Conservation (phyloP, 2,329 filamentous ascomycete species). For the Tympanopsis confertula region DNA sequence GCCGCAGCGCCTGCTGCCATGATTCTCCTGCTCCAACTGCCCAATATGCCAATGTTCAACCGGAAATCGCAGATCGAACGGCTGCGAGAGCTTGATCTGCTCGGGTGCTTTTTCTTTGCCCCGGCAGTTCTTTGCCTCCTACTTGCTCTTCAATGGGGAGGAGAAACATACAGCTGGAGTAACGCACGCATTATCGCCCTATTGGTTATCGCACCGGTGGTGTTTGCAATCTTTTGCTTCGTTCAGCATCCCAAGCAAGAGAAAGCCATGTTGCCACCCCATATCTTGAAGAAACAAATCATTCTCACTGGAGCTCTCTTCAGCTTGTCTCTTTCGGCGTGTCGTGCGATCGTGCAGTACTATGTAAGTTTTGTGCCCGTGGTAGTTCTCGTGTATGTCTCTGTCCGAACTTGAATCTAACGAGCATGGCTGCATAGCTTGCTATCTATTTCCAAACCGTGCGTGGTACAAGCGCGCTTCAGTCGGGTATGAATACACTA, state of each 20-base stretch:
- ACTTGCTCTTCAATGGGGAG: constrained; percentile 21
- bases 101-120: constrained; percentile 17
- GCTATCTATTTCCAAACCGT: constrained; percentile 39
- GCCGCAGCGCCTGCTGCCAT: constrained; percentile 10
- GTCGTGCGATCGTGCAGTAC: constrained; percentile 21
- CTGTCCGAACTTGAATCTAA: no score
- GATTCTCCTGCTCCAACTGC: constrained; percentile 15
- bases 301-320: constrained; percentile 21
- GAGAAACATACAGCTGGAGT: constrained; percentile 19
- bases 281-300: constrained; percentile 26
- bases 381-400: no score
- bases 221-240: constrained; percentile 26
- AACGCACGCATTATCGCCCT: constrained; percentile 29
- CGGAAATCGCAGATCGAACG: constrained; percentile 4
- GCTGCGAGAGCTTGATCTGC: constrained; percentile 16
- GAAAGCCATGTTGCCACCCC: constrained; percentile 26
- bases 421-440: no score
- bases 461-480: constrained; percentile 15
- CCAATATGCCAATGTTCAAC: constrained; percentile 4
- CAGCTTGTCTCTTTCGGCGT: constrained; percentile 19
- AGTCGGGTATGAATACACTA: constrained; percentile 18
- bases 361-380: constrained; percentile 22
- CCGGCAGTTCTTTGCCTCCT: constrained; percentile 16
- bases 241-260: constrained; percentile 20
- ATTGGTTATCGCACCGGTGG: constrained; percentile 22